Conservation (phyloP, 2,329 filamentous ascomycete species). For the Mariannaea sp. region DNA sequence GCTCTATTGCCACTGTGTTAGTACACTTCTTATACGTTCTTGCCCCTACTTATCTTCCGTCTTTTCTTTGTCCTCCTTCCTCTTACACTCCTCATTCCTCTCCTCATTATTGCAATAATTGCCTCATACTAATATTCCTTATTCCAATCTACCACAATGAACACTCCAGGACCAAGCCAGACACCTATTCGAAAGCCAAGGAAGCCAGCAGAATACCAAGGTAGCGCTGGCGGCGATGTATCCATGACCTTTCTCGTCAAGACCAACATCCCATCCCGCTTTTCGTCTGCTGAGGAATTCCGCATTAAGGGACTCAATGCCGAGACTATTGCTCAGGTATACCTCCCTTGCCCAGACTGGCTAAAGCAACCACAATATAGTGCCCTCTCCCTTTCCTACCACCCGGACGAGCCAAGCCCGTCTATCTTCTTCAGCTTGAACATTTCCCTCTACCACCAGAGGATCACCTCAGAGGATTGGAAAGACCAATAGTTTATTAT, state of each 20-base stretch:
- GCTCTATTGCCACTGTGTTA: no score
- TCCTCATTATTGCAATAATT: no score
- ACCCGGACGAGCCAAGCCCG: neutral
- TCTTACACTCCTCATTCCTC: no score
- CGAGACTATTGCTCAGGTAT: neutral
- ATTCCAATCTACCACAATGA: no score
- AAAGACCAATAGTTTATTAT: constrained; percentile 2
- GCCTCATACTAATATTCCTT: no score
- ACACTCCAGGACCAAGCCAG: no score
- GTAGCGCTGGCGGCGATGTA: neutral
- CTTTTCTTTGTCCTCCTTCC: no score
- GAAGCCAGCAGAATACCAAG: neutral
- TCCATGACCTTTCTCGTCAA: neutral
- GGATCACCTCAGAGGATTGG: neutral
- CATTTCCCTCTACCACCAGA: neutral
- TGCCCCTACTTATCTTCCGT: no score
- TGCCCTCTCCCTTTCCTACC: neutral
- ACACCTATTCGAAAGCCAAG: no score
- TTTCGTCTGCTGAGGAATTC: neutral
- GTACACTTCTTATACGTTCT: no score
- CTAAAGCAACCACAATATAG: neutral
- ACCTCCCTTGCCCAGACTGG: neutral
- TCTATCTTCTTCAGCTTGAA: constrained; percentile 9
- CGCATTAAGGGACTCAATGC: neutral
- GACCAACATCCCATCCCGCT: neutral